These are phyloP conservation scores for Fraxinus angustifolia DNA, from an alignment of 305 asterid species.

Conservation along the genomic window DNA sequence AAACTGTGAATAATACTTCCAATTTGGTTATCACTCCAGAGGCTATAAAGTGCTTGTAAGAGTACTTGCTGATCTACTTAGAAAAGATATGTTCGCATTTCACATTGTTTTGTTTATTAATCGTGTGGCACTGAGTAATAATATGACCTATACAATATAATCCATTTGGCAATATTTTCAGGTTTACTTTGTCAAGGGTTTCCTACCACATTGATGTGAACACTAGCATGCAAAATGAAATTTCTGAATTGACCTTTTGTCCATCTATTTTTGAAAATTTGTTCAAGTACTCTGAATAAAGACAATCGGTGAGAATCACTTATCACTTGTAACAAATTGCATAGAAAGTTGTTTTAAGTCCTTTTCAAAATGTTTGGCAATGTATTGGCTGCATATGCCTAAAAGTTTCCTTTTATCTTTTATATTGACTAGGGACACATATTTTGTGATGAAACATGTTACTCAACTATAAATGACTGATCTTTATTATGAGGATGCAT, in stretches of 20 bases:
- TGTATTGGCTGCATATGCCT: neutral
- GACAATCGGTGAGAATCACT: neutral
- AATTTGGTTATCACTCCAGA: constrained; percentile 17
- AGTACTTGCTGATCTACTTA: constrained; percentile 7
- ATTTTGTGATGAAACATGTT: neutral
- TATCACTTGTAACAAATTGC: neutral
- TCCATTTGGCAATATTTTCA: neutral
- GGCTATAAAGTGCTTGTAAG: neutral
- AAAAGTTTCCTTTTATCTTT: neutral
- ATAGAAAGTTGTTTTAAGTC: neutral
- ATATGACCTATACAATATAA: neutral
- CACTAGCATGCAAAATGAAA: neutral
- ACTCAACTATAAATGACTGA: neutral
- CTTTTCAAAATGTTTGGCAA: neutral
- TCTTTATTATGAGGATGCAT: constrained; percentile 13
- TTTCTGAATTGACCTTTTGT: neutral
- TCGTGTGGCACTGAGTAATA: neutral
- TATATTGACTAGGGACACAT: neutral
- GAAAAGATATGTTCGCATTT: neutral
- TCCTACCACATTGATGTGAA: neutral
- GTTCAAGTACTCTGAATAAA: neutral
- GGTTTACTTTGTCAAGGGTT: neutral
- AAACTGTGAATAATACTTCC: constrained; percentile 18
- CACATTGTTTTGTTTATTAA: neutral
- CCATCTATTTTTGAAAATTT: neutral